Evolutionary conservation across 192 early-diverging fungal species (phyloP), one percentile per base, ranked within the genome.

Genomic region (Borealophlyctis nickersoniae): DNA sequence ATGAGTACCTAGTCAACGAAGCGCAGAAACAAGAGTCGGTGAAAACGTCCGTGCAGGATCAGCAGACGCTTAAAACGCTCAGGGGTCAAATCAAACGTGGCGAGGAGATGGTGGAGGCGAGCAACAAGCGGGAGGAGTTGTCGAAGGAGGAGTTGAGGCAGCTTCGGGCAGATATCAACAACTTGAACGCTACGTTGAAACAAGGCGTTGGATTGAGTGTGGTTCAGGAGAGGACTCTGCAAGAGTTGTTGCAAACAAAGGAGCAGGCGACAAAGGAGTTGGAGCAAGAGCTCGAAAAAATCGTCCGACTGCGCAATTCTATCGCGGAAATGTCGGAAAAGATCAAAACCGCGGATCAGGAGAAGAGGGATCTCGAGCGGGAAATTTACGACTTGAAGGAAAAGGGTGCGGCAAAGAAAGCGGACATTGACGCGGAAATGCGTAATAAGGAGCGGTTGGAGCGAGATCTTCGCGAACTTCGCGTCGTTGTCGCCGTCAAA

Each of bases 381-480:
- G 79, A 83, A 29, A 86, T 86, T 28, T 78, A 77, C 36, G 63
- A 78, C 28, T 66, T 84, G 36, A 83, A 85, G 51, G 83, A 86
- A 22, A 67, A 72, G 49, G 78, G 82, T 33, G 71, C 81, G 7
- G 54, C 63, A 16, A 86, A 86, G 45, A 86, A 86, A 55, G 45
- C 68, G 2, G 83, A 86, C 58, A 84, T 86, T 53, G 85, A 86
- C 58, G 49, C 62, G 7, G 83, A 86, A 63, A 52, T 79, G 14
- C 71, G 77, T 3, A 86, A 72, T 39, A 86, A 86, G 63, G 85
- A 86, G 54, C 67, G 73, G 19, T 73, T 86, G 2, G 85, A 86
- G 50, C 65, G 76, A 1, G 85, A 86, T 36, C 52, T 86, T 54
- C 60, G 81, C 13, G 83, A 86, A 45, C 70, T 84, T 26, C 68